Percentiles rank a stretch among this genome's conserved stretches.
Conservation (phyloP, 2,329 filamentous ascomycete genomes). For the Penicillium sp. region DNA sequence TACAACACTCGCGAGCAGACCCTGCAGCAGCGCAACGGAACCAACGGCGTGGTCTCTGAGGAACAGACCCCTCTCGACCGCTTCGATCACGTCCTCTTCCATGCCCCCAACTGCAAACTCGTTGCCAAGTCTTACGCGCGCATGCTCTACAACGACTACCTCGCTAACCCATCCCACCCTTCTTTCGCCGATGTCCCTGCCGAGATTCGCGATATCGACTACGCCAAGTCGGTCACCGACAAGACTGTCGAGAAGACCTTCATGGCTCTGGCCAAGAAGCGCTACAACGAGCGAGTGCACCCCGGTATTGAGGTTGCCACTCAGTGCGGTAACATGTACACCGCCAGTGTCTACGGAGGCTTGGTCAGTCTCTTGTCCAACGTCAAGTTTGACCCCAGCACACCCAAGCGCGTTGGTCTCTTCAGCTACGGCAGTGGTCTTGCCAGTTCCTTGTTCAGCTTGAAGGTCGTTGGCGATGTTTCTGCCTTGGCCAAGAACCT, state of each 20-base stretch:
- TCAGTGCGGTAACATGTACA: slow-evolving; percentile 66
- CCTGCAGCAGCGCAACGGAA: slow-evolving; percentile 48
- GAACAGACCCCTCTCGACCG: slow-evolving; percentile 67
- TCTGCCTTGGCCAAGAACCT: slow-evolving; percentile 64
- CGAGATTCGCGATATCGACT: slow-evolving; percentile 73
- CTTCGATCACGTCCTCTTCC: slow-evolving; percentile 81
- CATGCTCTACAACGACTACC: slow-evolving; percentile 81
- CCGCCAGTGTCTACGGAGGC: slow-evolving; percentile 56
- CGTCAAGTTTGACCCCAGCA: slow-evolving; percentile 58
- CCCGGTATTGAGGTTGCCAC: slow-evolving; percentile 72
- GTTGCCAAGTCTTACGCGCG: slow-evolving; percentile 82
- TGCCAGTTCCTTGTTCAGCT: slow-evolving; percentile 69
- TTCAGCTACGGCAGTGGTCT: slow-evolving; percentile 79
- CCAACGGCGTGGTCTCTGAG: slow-evolving; percentile 45
- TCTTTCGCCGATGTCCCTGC: slow-evolving; percentile 71
- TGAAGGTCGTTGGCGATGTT: slow-evolving; percentile 63
- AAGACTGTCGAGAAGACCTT: slow-evolving; percentile 84
- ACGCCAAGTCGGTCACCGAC: slow-evolving; percentile 73
- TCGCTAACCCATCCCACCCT: slow-evolving; percentile 62
- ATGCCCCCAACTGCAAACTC: slow-evolving; percentile 81
- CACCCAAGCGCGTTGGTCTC: slow-evolving; percentile 69
- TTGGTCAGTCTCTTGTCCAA: slow-evolving; percentile 60
- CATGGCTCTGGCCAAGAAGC: slow-evolving; percentile 79
- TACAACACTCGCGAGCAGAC: slow-evolving; percentile 71
- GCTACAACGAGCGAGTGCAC: slow-evolving; percentile 71